Percentiles rank a stretch among this genome's conserved stretches.
phyloP scores from a whole-genome alignment of 805 yeast species.

The Zygoascus flipseniorum region DNA sequence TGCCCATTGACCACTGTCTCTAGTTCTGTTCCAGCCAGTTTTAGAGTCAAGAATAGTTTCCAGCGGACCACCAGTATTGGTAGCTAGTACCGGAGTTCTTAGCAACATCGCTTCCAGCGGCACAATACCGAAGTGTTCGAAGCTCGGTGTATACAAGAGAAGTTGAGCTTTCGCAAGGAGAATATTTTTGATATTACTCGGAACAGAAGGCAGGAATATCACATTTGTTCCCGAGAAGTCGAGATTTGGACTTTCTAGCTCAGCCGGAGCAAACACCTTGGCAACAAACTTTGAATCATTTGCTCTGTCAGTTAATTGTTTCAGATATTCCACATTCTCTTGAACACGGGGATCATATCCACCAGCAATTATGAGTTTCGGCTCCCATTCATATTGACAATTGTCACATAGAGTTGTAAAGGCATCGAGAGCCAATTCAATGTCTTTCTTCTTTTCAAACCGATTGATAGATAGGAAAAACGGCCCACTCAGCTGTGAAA shows the following conservation, averaged over 20 bases:
- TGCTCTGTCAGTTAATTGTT: constrained; percentile 48
- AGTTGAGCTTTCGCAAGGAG: constrained; percentile 50
- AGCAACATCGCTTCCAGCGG: constrained; percentile 91
- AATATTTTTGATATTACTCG: constrained; percentile 53
- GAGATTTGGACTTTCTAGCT: background rate
- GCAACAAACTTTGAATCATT: constrained; percentile 37
- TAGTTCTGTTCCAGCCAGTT: constrained; percentile 32
- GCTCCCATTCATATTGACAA: constrained; percentile 10
- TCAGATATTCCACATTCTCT: constrained; percentile 69
- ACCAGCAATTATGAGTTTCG: constrained; percentile 66
- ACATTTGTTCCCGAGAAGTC: constrained; percentile 33
- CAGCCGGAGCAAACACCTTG: constrained; percentile 32
- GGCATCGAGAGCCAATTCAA: constrained; percentile 67
- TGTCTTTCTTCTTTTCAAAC: constrained; percentile 78
- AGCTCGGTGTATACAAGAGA: constrained; percentile 79
- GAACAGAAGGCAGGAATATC: constrained; percentile 73
- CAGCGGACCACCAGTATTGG: constrained; percentile 85
- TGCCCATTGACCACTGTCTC: constrained; percentile 29
- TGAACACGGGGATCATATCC: constrained; percentile 73
- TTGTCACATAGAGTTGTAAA: constrained; percentile 34
- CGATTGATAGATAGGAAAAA: constrained; percentile 75
- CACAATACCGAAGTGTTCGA: constrained; percentile 96
- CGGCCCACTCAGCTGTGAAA: constrained; percentile 15
- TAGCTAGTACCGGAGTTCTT: constrained; percentile 78
- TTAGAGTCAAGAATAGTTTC: constrained; percentile 54